A percentile compares a stretch with the other conserved stretches of the same genome.
Evolutionary conservation across 1,284 basidiomycete species (phyloP).

Genomic region (Apiotrichum sp.): DNA sequence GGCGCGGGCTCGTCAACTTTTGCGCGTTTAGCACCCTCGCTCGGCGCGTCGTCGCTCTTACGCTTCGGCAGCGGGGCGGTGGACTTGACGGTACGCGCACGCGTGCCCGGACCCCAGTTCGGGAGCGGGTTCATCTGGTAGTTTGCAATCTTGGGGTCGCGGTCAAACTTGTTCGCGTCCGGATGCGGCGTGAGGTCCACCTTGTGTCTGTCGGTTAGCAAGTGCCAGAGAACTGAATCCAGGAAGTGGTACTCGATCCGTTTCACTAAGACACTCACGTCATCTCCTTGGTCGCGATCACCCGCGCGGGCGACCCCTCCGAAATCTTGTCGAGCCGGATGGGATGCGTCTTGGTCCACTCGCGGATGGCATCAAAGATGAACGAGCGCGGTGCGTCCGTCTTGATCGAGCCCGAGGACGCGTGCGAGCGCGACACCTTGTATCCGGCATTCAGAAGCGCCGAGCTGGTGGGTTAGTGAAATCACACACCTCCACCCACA

Average conservation of each 20-base stretch:
- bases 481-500: slow-evolving; percentile 64
- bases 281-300: slow-evolving; percentile 60
- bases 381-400: slow-evolving; percentile 70
- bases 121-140: slow-evolving; percentile 88
- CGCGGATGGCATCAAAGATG: slow-evolving; percentile 75
- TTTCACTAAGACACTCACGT: slow-evolving; percentile 50
- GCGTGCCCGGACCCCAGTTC: slow-evolving; percentile 77
- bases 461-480: slow-evolving; percentile 53
- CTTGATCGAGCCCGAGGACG: slow-evolving; percentile 81
- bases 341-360: slow-evolving; percentile 68
- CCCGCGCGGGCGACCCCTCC: slow-evolving; percentile 61
- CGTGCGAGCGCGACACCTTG: slow-evolving; percentile 82
- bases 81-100: slow-evolving; percentile 21
- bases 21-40: not conserved
- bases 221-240: too few relatives aligned
- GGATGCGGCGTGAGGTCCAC: slow-evolving; percentile 71
- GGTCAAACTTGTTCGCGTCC: slow-evolving; percentile 53
- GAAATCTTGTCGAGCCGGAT: slow-evolving; percentile 75
- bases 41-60: slow-evolving; percentile 11
- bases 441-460: slow-evolving; percentile 82
- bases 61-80: slow-evolving; percentile 10
- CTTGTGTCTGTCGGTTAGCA: slow-evolving; percentile 50
- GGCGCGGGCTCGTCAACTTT: not conserved
- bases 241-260: slow-evolving; percentile 58
- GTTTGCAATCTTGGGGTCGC: slow-evolving; percentile 60